Evolutionary conservation across 768 basidiomycete genomes (phyloP), one percentile per base, ranked within the genome.

Genomic region (Tricholoma furcatifolium): DNA sequence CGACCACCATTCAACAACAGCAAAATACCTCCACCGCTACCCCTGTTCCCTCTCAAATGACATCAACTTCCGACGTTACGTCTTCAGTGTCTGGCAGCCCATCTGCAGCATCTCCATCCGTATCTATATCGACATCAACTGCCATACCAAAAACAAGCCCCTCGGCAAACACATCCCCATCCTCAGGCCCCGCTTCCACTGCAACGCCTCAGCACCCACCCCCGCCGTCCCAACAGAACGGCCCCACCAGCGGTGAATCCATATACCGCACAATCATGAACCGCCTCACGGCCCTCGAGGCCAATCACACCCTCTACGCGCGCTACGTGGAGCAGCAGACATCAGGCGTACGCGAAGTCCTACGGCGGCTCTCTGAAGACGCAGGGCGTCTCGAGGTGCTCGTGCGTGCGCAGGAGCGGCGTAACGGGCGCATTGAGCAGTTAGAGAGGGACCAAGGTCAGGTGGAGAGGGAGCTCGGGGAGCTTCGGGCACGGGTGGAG

Each of bases 221-320:
- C n/a, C n/a, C 4, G 31, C 57, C n/a, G 50, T 62, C 47, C 55
- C 59, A 38, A 56, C 57, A 51, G 59, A 23, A 27, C 27, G 49
- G 64, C 43, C 39, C 66, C 0, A 77, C 66, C 0, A 77, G 80
- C 11, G 91, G 91, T 20, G 97, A 99, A 66, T 95, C 93, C 2
- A 94, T 99, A 58, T 98, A 97, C 62, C 87, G 93, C 7, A 91
- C 88, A 11, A 99, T 98, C 60, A 95, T 95, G 84, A 96, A 97
- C 60, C 86, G 94, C 6, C 78, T 99, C 10, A 81, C 83, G 2
- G 81, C 83, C 6, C 78, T 98, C 12, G 95, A 98, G 67, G 80
- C 80, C 8, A 97, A 95, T 60, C 88, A 93, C 43, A 91, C 91
- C 0, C 75, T 98, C 3, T 87, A 91, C 40, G 80, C 85, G 52